Percentiles rank a stretch among this genome's conserved stretches.
phyloP scores from a whole-genome alignment of 2,329 filamentous ascomycete genomes.

The Phaeophleospora eucalypticola region DNA sequence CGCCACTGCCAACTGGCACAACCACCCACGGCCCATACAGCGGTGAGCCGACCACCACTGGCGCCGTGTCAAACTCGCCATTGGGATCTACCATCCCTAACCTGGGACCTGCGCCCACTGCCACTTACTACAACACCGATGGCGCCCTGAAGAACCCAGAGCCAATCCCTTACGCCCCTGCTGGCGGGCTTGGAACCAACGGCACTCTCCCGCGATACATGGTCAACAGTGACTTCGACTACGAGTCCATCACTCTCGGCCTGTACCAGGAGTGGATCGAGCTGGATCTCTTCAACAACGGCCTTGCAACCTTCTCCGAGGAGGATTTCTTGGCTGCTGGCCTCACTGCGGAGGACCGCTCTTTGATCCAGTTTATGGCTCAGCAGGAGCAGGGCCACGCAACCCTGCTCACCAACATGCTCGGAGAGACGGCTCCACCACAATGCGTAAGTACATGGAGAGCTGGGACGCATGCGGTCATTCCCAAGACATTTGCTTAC shows the following conservation, averaged over 20 bases:
- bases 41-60: slow-evolving; percentile 65
- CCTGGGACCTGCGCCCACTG: slow-evolving; percentile 56
- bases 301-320: slow-evolving; percentile 63
- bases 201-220: slow-evolving; percentile 72
- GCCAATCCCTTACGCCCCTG: slow-evolving; percentile 68
- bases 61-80: slow-evolving; percentile 59
- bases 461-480: too few species aligned
- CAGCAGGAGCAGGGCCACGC: slow-evolving; percentile 75
- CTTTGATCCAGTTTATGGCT: slow-evolving; percentile 70
- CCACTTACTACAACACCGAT: slow-evolving; percentile 67
- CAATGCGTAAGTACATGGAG: too few species aligned
- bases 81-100: slow-evolving; percentile 56
- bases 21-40: slow-evolving; percentile 66
- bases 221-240: slow-evolving; percentile 78
- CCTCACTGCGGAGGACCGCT: slow-evolving; percentile 64
- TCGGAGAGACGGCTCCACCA: slow-evolving; percentile 64
- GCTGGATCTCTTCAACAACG: slow-evolving; percentile 76
- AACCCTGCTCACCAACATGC: slow-evolving; percentile 71
- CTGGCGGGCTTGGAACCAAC: slow-evolving; percentile 70
- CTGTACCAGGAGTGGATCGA: slow-evolving; percentile 84
- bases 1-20: slow-evolving; percentile 51
- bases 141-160: slow-evolving; percentile 63
- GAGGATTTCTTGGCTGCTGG: slow-evolving; percentile 67
- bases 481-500: too few species aligned
- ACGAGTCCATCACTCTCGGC: slow-evolving; percentile 68